These are phyloP conservation scores for Penicillium coprophilum DNA, from an alignment of 495 filamentous ascomycete species.

Conservation along the genomic window DNA sequence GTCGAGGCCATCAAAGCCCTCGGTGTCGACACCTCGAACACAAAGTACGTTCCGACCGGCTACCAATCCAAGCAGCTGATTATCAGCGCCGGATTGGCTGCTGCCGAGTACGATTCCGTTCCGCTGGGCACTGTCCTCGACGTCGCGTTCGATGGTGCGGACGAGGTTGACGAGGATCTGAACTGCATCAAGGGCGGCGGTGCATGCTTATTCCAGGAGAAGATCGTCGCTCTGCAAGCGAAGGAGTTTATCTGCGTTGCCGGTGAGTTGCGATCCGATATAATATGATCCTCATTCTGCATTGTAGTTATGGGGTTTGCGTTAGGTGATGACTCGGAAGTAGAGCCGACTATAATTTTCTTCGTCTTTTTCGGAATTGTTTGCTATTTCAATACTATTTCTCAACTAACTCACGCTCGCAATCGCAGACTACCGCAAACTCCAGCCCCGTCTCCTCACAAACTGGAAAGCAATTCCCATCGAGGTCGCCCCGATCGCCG, in stretches of 20 bases:
- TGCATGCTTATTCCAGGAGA: conserved; percentile 96
- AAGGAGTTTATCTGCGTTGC: conserved; percentile 93
- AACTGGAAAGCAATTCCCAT: conserved; percentile 85
- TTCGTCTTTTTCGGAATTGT: background rate
- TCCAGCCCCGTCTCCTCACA: conserved; percentile 72
- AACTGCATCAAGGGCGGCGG: conserved; percentile 98
- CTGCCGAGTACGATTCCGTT: conserved; percentile 72
- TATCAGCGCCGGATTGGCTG: conserved; percentile 67
- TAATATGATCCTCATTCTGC: conserved; percentile 2
- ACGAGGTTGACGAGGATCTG: conserved; percentile 92
- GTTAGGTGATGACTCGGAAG: background rate
- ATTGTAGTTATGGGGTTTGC: background rate
- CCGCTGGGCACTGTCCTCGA: conserved; percentile 64
- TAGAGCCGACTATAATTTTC: background rate
- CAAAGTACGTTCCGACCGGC: conserved; percentile 87
- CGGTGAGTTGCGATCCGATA: conserved; percentile 46
- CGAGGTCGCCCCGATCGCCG: conserved; percentile 85
- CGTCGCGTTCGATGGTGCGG: conserved; percentile 91
- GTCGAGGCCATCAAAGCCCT: conserved; percentile 87
- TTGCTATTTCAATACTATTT: background rate
- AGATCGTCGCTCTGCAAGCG: conserved; percentile 82
- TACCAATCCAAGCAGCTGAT: conserved; percentile 87
- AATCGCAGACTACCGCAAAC: conserved; percentile 75
- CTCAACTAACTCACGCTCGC: background rate
- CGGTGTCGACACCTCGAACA: conserved; percentile 56